Conservation (phyloP, 2,329 filamentous ascomycete genomes). For the Talaromyces sp. region DNA sequence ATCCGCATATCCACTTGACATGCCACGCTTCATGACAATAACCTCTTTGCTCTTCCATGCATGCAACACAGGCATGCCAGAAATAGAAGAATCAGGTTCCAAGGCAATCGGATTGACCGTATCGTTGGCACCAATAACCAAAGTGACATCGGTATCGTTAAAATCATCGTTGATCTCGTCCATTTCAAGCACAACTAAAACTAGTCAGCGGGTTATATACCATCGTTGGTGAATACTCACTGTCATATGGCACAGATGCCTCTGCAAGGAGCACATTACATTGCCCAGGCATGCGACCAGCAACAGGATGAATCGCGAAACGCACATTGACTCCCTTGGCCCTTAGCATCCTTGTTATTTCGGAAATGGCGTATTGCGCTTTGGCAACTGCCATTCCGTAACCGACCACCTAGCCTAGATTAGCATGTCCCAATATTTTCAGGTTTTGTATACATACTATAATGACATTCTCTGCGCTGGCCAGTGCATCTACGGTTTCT, state of each 20-base stretch:
- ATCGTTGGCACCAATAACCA: constrained; percentile 89
- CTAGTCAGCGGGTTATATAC: background rate
- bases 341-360: constrained; percentile 71
- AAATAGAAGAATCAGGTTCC: constrained; percentile 76
- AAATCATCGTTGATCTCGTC: constrained; percentile 96
- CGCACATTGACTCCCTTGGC: constrained; percentile 72
- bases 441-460: constrained; percentile 47
- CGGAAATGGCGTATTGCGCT: constrained; percentile 83
- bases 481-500: constrained; percentile 70
- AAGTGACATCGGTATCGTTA: constrained; percentile 72
- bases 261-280: constrained; percentile 88
- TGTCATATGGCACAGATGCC: constrained; percentile 83
- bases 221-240: constrained; percentile 24
- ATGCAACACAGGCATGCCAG: constrained; percentile 87
- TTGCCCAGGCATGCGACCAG: constrained; percentile 87
- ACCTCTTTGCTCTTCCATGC: constrained; percentile 94
- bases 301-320: constrained; percentile 86
- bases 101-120: constrained; percentile 88
- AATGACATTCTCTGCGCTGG: constrained; percentile 76
- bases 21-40: constrained; percentile 86
- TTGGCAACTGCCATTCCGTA: constrained; percentile 95
- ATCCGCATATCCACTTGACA: constrained; percentile 85
- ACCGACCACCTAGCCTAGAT: constrained; percentile 55
- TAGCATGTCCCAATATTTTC: background rate
- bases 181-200: constrained; percentile 74